Evolutionary conservation across 2,329 filamentous ascomycete species (phyloP).

Genomic region (Zymoseptoria pseudotritici): DNA sequence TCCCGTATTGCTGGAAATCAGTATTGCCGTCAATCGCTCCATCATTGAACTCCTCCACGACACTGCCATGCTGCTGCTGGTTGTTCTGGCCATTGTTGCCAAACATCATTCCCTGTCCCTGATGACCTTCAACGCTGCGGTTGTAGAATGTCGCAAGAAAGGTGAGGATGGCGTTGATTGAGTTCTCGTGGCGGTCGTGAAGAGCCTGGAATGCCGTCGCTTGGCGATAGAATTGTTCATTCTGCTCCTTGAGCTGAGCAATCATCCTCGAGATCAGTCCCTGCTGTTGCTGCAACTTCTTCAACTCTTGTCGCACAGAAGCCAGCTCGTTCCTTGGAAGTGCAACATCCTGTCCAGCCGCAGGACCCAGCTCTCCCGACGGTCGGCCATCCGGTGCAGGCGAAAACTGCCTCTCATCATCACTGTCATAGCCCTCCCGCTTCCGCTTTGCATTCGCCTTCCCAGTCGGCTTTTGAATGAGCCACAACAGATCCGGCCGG

Average conservation of each 20-base stretch:
- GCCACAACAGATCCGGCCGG: constrained; percentile 85
- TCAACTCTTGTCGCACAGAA: constrained; percentile 70
- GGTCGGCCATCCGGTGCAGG: constrained; percentile 21
- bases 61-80: constrained; percentile 46
- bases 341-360: constrained; percentile 39
- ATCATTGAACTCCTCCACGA: constrained; percentile 52
- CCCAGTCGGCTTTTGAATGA: constrained; percentile 91
- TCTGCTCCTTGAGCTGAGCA: constrained; percentile 70
- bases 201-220: constrained; percentile 82
- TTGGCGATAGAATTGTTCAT: constrained; percentile 80
- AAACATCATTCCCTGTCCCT: constrained; percentile 72
- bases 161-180: constrained; percentile 96
- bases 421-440: constrained; percentile 61
- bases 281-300: constrained; percentile 78
- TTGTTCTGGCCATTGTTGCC: constrained; percentile 40
- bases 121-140: constrained; percentile 80
- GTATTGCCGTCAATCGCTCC: constrained; percentile 31
- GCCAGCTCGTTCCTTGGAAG: constrained; percentile 66
- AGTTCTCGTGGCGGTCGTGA: constrained; percentile 95
- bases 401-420: constrained; percentile 47
- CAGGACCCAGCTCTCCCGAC: constrained; percentile 18
- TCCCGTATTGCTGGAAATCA: constrained; percentile 22
- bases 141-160: constrained; percentile 96
- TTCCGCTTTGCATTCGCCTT: constrained; percentile 45
- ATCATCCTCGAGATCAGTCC: constrained; percentile 78